Conservation (phyloP, 371 early-diverging fungal genomes). For the Apophysomyces sp. region DNA sequence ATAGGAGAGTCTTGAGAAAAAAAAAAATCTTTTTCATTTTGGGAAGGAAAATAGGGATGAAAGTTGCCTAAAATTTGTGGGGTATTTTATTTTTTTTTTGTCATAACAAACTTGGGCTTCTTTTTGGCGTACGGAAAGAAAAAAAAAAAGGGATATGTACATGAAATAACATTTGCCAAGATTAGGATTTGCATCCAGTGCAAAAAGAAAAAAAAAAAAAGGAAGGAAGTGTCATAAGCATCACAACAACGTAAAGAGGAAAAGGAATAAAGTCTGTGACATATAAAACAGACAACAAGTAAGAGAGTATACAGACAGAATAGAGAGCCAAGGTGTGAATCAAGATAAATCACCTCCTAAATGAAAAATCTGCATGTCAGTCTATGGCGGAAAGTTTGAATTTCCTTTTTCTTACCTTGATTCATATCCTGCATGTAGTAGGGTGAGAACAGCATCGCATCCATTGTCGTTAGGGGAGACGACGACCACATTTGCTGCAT, state of each 20-base stretch:
- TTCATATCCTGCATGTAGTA: conserved; percentile 7
- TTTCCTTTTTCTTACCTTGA: neutral
- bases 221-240: neutral
- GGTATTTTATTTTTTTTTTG: neutral
- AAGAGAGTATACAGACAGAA: neutral
- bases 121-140: neutral
- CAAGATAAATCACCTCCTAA: neutral
- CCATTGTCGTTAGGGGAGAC: neutral
- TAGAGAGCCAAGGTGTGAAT: neutral
- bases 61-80: neutral
- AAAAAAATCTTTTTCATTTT: neutral
- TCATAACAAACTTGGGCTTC: neutral
- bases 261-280: neutral
- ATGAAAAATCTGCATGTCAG: neutral
- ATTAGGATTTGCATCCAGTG: conserved; percentile 4
- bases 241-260: neutral
- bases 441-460: conserved; percentile 8
- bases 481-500: neutral
- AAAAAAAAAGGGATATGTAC: conserved; percentile 3
- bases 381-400: neutral
- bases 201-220: neutral
- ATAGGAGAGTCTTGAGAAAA: neutral
- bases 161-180: neutral
- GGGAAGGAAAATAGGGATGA: neutral
- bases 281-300: neutral